Percentiles rank a stretch among this genome's conserved stretches.
phyloP scores from a whole-genome alignment of 2,329 filamentous ascomycete genomes.

The Diaporthe australafricana region DNA sequence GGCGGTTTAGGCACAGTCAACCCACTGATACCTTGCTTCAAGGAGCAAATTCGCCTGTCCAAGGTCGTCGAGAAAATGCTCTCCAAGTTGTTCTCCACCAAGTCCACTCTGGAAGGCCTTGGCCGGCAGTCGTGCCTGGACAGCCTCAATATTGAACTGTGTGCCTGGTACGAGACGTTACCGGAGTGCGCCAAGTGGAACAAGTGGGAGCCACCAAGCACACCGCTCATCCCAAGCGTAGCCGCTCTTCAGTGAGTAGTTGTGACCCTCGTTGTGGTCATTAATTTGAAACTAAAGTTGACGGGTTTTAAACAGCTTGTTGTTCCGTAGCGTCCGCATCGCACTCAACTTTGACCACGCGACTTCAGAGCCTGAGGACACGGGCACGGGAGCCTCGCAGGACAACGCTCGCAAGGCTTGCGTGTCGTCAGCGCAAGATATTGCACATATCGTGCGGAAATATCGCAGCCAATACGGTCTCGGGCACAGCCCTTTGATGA shows the following conservation, averaged over 20 bases:
- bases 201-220: conserved; percentile 39
- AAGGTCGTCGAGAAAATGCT: conserved; percentile 4
- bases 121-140: conserved; percentile 33
- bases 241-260: conserved; percentile 41
- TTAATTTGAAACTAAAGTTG: rapidly evolving
- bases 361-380: background rate
- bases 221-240: conserved; percentile 31
- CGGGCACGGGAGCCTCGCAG: background rate
- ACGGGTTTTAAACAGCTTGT: background rate
- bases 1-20: background rate
- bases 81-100: background rate
- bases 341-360: conserved; percentile 42
- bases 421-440: conserved; percentile 40
- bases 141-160: conserved; percentile 40
- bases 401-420: conserved; percentile 33
- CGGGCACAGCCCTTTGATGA: conserved; percentile 40
- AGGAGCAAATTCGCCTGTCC: conserved; percentile 7
- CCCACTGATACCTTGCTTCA: conserved; percentile 24
- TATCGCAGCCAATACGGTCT: conserved; percentile 42
- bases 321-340: conserved; percentile 43
- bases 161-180: conserved; percentile 39
- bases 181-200: conserved; percentile 40
- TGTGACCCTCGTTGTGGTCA: rapidly evolving
- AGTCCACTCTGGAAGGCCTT: conserved; percentile 1
- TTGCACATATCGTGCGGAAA: conserved; percentile 39